Base-by-base conservation (phyloP, 2,329 filamentous ascomycete genomes). In the Neofusicoccum umdonicola region DNA sequence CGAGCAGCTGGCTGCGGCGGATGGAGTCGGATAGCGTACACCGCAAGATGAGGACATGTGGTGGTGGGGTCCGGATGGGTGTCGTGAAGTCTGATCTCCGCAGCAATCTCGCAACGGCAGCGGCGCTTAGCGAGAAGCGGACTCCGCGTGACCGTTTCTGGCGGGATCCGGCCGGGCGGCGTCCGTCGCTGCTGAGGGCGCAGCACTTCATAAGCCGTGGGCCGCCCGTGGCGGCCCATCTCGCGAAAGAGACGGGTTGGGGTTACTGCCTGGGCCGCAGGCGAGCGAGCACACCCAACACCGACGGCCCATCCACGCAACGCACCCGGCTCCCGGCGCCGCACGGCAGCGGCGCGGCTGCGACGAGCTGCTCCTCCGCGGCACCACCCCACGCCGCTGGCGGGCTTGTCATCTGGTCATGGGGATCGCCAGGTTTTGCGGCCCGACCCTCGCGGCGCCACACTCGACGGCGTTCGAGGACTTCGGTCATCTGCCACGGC, bases 391-490 rank as follows among this genome's bases (percentile, higher is more conserved):
- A 15, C 56, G 41, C n/a, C 41, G 56, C 41, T 27, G 6, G n/a
- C 31, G 19, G 56, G 39, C 39, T 19, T 45, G 39, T 22, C 56
- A 35, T 17, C 11, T 45, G 56, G 56, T 47, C 56, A 47, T 58
- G 41, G 56, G 56, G 56, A 58, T 58, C 56, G 56, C 56, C 56
- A 12, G 41, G 22, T 37, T 58, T 58, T 47, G 41, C 56, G 56
- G 56, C 56, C 56, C 56, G 56, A 58, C 56, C 56, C 56, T 58
- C 27, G 34, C 37, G 52, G 5, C 54, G 54, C 54, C 41, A 58
- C 54, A 4, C 41, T 12, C 54, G 17, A n/a, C 41, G 27, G 13
- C 41, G 56, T 58, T 58, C 56, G 45, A 41, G 56, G 47, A 35
- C 41, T 45, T 44, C 22, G 56, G 41, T 34, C 56, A 45, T 19